phyloP scores from a whole-genome alignment of 768 basidiomycete genomes.

The Agaricus blazei region DNA sequence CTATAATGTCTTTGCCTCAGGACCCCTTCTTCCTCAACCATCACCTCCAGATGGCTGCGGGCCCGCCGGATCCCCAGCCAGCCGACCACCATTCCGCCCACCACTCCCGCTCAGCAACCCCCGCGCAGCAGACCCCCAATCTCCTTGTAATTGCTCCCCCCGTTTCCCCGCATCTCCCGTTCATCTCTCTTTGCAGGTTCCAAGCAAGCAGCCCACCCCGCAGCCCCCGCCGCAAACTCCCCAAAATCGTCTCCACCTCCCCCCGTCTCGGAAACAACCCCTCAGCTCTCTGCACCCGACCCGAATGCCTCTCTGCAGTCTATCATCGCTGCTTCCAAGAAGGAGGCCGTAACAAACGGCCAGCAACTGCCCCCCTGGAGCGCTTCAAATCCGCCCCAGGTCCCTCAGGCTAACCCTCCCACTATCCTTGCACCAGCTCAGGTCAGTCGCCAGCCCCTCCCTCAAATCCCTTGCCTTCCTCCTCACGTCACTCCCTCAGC shows the following conservation, averaged over 20 bases:
- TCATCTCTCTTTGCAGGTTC: constrained; percentile 23
- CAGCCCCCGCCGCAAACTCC: constrained; percentile 12
- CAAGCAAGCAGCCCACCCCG: constrained; percentile 21
- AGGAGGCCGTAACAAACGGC: constrained; percentile 34
- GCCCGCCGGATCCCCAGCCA: constrained; percentile 17
- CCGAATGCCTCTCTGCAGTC: constrained; percentile 45
- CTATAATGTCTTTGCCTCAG: constrained; percentile 30
- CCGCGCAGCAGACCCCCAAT: constrained; percentile 21
- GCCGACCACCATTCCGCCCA: constrained; percentile 15
- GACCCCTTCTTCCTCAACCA: constrained; percentile 42
- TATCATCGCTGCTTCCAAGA: constrained; percentile 46
- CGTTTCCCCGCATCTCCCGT: constrained; percentile 16
- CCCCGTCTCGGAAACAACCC: constrained; percentile 18
- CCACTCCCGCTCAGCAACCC: constrained; percentile 15
- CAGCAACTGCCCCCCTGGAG: constrained; percentile 38
- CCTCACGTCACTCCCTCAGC: constrained; percentile 17
- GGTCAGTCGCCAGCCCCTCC: constrained; percentile 12
- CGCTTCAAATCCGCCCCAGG: constrained; percentile 20
- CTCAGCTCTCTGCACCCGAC: constrained; percentile 28
- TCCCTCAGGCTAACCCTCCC: constrained; percentile 22
- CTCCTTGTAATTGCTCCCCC: constrained; percentile 26
- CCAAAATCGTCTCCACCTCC: constrained; percentile 24
- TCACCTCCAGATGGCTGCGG: constrained; percentile 37
- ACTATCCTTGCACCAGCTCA: constrained; percentile 18
- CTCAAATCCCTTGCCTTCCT: background rate